phyloP scores from a whole-genome alignment of 371 early-diverging fungal species.

The Dinochytrium kinnereticum region DNA sequence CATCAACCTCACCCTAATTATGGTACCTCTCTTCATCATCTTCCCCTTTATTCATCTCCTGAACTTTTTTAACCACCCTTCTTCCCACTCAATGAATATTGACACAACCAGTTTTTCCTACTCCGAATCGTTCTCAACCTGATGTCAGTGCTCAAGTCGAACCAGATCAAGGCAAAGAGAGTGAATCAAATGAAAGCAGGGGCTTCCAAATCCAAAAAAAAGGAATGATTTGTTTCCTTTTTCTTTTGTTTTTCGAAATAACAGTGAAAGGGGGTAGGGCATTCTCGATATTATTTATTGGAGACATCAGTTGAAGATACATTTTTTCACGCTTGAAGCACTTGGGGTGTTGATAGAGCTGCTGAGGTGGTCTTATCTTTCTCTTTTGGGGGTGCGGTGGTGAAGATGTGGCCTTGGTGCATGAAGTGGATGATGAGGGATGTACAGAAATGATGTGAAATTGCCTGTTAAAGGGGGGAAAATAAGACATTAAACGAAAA shows the following conservation, averaged over 20 bases:
- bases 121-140: background rate
- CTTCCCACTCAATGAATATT: background rate
- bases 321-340: too few relatives aligned
- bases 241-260: too few relatives aligned
- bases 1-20: background rate
- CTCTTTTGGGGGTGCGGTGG: background rate
- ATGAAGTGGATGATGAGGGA: conserved; percentile 7
- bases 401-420: conserved; percentile 9
- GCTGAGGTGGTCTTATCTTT: background rate
- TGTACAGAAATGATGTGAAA: conserved; percentile 12
- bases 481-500: background rate
- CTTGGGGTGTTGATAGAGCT: background rate
- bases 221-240: background rate
- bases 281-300: too few relatives aligned
- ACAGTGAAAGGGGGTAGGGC: too few relatives aligned
- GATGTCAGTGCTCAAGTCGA: background rate
- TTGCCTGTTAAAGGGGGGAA: background rate
- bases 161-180: background rate
- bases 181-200: background rate
- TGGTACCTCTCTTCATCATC: background rate
- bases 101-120: background rate
- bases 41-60: background rate
- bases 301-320: too few relatives aligned
- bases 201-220: background rate
- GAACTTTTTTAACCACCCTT: background rate